Evolutionary conservation across 768 basidiomycete genomes (phyloP).

Genomic region (Crassisporium funariophilum): DNA sequence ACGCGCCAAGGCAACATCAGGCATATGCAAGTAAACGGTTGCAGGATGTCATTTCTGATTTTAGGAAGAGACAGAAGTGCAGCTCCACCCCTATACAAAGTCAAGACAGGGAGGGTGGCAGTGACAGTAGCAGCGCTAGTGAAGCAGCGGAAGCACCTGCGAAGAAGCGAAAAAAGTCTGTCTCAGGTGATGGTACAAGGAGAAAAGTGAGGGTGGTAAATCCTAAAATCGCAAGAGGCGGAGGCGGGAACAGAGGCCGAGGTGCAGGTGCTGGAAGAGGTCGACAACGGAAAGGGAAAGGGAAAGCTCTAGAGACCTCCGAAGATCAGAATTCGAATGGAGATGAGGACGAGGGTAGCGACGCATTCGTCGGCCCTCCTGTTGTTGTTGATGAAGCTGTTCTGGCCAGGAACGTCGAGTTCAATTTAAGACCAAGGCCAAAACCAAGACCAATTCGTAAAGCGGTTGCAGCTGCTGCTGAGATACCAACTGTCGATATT

Average conservation of each 20-base stretch:
- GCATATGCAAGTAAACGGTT: slow-evolving; percentile 86
- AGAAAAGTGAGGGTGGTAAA: no score
- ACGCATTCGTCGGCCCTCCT: slow-evolving; percentile 5
- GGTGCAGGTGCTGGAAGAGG: background rate
- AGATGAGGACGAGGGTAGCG: slow-evolving; percentile 8
- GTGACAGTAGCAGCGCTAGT: slow-evolving; percentile 1
- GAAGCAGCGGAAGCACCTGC: slow-evolving; percentile 9
- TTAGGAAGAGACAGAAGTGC: slow-evolving; percentile 58
- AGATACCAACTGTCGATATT: no score
- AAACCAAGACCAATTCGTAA: slow-evolving; percentile 29
- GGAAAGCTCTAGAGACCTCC: slow-evolving; percentile 1
- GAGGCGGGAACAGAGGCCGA: slow-evolving; percentile 4
- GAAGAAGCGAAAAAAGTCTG: slow-evolving; percentile 24
- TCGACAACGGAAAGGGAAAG: background rate
- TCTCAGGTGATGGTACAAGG: slow-evolving; percentile 15
- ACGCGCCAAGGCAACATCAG: slow-evolving; percentile 78
- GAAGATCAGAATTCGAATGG: background rate
- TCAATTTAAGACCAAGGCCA: slow-evolving; percentile 36
- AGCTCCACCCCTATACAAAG: slow-evolving; percentile 22
- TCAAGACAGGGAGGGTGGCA: slow-evolving; percentile 18
- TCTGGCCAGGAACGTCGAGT: slow-evolving; percentile 16
- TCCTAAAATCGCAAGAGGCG: background rate
- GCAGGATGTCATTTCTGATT: slow-evolving; percentile 84
- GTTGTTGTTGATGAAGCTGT: slow-evolving; percentile 4
- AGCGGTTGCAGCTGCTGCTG: background rate